phyloP scores from a whole-genome alignment of 192 early-diverging fungal genomes.

The Backusella australiensis region DNA sequence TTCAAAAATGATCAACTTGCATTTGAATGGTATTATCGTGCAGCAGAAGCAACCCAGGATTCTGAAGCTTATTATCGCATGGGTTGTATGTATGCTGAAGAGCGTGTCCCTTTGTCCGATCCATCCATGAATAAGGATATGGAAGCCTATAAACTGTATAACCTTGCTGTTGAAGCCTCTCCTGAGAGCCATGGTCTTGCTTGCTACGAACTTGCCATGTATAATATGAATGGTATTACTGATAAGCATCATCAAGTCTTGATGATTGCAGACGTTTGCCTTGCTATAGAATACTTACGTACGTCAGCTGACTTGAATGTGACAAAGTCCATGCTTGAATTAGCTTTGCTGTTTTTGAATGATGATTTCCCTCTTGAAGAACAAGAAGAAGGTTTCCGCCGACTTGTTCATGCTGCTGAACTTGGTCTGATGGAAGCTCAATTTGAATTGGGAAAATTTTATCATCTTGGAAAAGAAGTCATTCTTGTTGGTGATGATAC shows the following conservation, averaged over 20 bases:
- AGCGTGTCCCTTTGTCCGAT: neutral
- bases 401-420: slow-evolving; percentile 16
- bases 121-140: neutral
- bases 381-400: slow-evolving; percentile 8
- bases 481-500: neutral
- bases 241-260: neutral
- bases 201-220: slow-evolving; percentile 4
- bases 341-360: neutral
- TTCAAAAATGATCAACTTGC: slow-evolving; percentile 18
- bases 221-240: slow-evolving; percentile 12
- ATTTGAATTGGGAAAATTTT: slow-evolving; percentile 14
- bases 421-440: slow-evolving; percentile 13
- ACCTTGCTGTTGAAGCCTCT: neutral
- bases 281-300: slow-evolving; percentile 14
- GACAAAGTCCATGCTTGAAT: slow-evolving; percentile 18
- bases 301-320: slow-evolving; percentile 5
- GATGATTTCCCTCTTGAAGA: slow-evolving; percentile 11
- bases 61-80: slow-evolving; percentile 34
- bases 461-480: slow-evolving; percentile 15
- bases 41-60: slow-evolving; percentile 23
- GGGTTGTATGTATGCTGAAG: slow-evolving; percentile 16
- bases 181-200: slow-evolving; percentile 9
- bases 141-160: neutral
- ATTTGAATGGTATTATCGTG: slow-evolving; percentile 28
- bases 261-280: neutral